phyloP scores from a whole-genome alignment of 768 basidiomycete species.

The Boletus rubropictus region DNA sequence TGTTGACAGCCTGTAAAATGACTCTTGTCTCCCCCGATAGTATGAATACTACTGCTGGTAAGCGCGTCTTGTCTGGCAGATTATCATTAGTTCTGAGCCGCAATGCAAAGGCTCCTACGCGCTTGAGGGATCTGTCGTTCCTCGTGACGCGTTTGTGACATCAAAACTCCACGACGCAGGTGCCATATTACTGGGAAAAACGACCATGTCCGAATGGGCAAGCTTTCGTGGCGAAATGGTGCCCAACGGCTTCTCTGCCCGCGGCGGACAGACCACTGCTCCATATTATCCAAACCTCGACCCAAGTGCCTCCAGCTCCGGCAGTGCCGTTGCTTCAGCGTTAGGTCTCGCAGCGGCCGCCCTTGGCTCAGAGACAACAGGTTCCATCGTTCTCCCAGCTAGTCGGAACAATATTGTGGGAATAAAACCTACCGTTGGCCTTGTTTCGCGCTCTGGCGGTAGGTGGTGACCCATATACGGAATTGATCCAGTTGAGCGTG shows the following conservation, averaged over 20 bases:
- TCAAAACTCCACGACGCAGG: conserved; percentile 30
- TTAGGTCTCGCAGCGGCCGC: conserved; percentile 41
- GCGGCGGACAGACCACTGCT: conserved; percentile 39
- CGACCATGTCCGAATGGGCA: conserved; percentile 41
- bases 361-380: conserved; percentile 46
- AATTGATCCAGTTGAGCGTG: background rate
- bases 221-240: conserved; percentile 33
- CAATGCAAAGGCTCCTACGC: conserved; percentile 30
- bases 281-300: conserved; percentile 40
- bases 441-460: conserved; percentile 38
- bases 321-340: conserved; percentile 39
- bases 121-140: conserved; percentile 35
- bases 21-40: conserved; percentile 17
- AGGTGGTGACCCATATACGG: background rate
- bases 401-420: conserved; percentile 42
- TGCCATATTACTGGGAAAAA: conserved; percentile 38
- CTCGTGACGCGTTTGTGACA: conserved; percentile 31
- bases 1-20: background rate
- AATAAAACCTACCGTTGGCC: conserved; percentile 39
- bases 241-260: conserved; percentile 40
- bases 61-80: conserved; percentile 26
- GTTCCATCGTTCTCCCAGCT: conserved; percentile 42
- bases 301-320: conserved; percentile 39
- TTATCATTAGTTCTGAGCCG: background rate
- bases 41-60: conserved; percentile 47